Percentiles rank a stretch among this genome's conserved stretches.
Evolutionary conservation across 805 yeast genomes (phyloP).

Genomic region (Zygoascus ofunaensis): DNA sequence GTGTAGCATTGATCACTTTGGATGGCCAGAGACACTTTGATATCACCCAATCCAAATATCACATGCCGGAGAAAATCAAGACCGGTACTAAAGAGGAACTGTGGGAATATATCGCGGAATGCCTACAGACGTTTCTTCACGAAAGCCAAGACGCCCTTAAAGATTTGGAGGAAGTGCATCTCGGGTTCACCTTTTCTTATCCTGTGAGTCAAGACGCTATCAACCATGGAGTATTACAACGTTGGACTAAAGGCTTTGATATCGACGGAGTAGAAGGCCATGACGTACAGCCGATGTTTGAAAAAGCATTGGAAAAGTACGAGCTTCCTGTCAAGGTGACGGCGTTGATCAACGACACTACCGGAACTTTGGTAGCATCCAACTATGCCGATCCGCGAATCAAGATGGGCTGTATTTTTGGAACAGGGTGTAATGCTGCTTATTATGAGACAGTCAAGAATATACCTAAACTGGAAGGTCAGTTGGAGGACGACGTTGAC

Average conservation of each 20-base stretch:
- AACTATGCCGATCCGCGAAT: conserved; percentile 83
- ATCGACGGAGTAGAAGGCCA: conserved; percentile 88
- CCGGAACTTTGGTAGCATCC: conserved; percentile 95
- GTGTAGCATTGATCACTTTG: conserved; percentile 81
- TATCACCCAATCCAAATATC: conserved; percentile 76
- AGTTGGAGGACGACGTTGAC: conserved; percentile 52
- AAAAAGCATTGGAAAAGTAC: conserved; percentile 54
- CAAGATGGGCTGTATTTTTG: conserved; percentile 91
- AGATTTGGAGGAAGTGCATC: conserved; percentile 47
- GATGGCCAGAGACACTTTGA: conserved; percentile 80
- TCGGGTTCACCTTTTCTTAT: conserved; percentile 93
- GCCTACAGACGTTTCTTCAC: conserved; percentile 60
- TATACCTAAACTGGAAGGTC: conserved; percentile 76
- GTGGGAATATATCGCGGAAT: conserved; percentile 79
- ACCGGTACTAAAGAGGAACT: conserved; percentile 66
- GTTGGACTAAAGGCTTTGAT: conserved; percentile 98
- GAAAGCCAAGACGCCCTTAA: conserved; percentile 38
- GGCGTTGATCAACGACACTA: conserved; percentile 92
- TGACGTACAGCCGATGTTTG: conserved; percentile 89
- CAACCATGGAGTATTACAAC: conserved; percentile 77
- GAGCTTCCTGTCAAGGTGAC: conserved; percentile 75
- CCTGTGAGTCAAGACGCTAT: conserved; percentile 70
- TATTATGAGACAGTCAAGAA: conserved; percentile 69
- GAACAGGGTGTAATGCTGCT: conserved; percentile 97
- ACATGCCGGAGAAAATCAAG: conserved; percentile 69